These are phyloP conservation scores for Tephrocybe rancida DNA, from an alignment of 768 basidiomycete species.

Conservation along the genomic window DNA sequence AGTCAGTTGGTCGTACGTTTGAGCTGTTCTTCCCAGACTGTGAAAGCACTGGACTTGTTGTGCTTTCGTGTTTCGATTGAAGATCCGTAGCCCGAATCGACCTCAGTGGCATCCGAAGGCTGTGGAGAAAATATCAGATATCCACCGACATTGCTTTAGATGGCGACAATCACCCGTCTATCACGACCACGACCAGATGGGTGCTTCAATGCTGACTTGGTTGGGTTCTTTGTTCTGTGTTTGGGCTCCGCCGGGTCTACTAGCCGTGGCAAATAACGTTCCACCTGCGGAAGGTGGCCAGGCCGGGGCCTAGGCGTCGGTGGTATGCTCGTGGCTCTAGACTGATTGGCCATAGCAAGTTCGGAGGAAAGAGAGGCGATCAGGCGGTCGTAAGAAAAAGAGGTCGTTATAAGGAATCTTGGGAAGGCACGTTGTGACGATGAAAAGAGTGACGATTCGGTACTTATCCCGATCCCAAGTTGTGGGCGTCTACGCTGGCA, in stretches of 20 bases:
- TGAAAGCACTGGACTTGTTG: neutral
- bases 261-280: slow-evolving; percentile 2
- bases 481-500: no score
- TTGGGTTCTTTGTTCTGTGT: slow-evolving; percentile 12
- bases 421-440: slow-evolving; percentile 34
- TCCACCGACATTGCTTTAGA: neutral
- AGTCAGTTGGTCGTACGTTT: neutral
- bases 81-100: neutral
- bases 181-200: neutral
- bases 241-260: slow-evolving; percentile 18
- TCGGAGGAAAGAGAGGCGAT: slow-evolving; percentile 13
- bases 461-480: no score
- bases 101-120: neutral
- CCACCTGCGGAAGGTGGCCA: slow-evolving; percentile 11
- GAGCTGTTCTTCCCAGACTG: neutral
- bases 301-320: slow-evolving; percentile 28
- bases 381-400: slow-evolving; percentile 19
- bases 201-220: slow-evolving; percentile 8
- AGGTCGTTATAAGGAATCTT: slow-evolving; percentile 27
- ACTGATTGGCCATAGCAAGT: slow-evolving; percentile 37
- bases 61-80: neutral
- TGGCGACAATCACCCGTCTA: neutral
- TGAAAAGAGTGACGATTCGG: slow-evolving; percentile 19
- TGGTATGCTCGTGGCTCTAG: slow-evolving; percentile 26
- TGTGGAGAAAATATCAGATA: neutral